Evolutionary conservation across 305 asterid species (phyloP).

Genomic region (Withania somnifera): DNA sequence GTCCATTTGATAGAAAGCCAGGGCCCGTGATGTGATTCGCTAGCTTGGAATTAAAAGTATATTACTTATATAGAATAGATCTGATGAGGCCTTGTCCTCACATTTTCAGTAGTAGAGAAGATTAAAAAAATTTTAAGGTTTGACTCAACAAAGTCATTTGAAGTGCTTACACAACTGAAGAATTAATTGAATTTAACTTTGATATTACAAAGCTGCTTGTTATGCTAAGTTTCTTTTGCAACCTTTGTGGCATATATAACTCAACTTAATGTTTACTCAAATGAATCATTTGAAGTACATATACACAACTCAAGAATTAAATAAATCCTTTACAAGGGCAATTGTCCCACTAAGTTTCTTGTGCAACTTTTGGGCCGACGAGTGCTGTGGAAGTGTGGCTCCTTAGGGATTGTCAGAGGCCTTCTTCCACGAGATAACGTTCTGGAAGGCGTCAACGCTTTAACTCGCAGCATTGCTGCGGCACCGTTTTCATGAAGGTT

Average conservation of each 20-base stretch:
- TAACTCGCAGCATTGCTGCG: not conserved
- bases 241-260: conserved; percentile 20
- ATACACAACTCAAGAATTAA: not conserved
- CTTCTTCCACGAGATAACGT: conserved; percentile 15
- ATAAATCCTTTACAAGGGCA: not conserved
- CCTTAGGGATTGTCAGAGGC: conserved; percentile 29
- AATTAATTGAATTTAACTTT: not conserved
- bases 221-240: conserved; percentile 26
- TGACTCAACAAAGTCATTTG: not conserved
- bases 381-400: conserved; percentile 35
- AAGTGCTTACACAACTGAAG: not conserved
- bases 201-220: not conserved
- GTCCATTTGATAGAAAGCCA: no score
- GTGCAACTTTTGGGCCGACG: conserved; percentile 38
- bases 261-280: not conserved
- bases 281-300: conserved; percentile 6
- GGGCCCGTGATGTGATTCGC: no score
- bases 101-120: not conserved
- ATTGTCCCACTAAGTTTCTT: conserved; percentile 16
- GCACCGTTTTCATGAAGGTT: conserved; percentile 11
- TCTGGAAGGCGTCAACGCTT: not conserved
- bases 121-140: not conserved
- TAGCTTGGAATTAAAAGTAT: not conserved
- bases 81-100: not conserved
- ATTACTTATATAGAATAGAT: not conserved